Conservation (phyloP, 1,139 yeast species). For the Kodamaea ohmeri region DNA sequence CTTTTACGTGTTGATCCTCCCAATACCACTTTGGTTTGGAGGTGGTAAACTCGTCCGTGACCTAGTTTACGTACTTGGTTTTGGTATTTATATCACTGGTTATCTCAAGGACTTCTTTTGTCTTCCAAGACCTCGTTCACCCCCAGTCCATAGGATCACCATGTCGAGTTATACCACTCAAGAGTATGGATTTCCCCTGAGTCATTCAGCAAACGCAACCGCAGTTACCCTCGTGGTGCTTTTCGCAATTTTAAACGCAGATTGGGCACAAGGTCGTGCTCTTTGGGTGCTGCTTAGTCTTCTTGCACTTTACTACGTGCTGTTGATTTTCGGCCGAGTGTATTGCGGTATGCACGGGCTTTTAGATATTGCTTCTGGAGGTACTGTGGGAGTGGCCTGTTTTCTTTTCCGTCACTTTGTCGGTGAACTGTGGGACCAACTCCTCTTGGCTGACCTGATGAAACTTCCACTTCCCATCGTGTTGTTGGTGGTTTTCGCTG, state of each 20-base stretch:
- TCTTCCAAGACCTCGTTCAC: conserved; percentile 88
- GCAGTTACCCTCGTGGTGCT: conserved; percentile 61
- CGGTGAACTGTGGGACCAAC: conserved; percentile 42
- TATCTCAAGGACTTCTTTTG: conserved; percentile 80
- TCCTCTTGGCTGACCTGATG: conserved; percentile 24
- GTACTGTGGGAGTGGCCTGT: conserved; percentile 55
- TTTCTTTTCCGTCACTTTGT: conserved; percentile 39
- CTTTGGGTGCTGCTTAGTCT: conserved; percentile 14
- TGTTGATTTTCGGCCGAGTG: conserved; percentile 75
- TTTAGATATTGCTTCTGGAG: conserved; percentile 69
- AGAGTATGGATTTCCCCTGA: conserved; percentile 93
- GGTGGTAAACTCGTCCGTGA: conserved; percentile 58
- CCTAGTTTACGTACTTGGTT: conserved; percentile 72
- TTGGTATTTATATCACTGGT: conserved; percentile 82
- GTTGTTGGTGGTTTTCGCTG: conserved; percentile 30
- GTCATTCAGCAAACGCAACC: conserved; percentile 92
- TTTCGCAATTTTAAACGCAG: conserved; percentile 20
- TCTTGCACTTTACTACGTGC: conserved; percentile 51
- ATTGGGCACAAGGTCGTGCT: conserved; percentile 1
- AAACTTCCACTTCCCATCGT: conserved; percentile 19
- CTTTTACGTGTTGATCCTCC: conserved; percentile 85
- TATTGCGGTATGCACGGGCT: conserved; percentile 99
- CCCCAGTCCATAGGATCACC: conserved; percentile 88
- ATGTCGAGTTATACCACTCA: conserved; percentile 84
- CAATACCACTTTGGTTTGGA: conserved; percentile 86